Conservation (phyloP, 805 yeast species). For the Metschnikowia dekortorum region DNA sequence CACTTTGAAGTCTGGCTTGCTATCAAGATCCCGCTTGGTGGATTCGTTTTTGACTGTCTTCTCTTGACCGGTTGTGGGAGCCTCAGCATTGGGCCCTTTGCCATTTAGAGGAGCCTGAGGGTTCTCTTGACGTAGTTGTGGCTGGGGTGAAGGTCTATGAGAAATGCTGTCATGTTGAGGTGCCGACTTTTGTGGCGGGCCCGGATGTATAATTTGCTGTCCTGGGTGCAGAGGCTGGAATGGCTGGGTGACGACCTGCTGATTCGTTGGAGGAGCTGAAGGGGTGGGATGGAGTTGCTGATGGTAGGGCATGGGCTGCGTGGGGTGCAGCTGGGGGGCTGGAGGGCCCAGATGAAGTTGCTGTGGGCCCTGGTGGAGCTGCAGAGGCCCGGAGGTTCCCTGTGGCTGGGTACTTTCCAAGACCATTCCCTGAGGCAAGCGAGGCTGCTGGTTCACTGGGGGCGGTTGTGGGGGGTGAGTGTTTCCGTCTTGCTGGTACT, state of each 20-base stretch:
- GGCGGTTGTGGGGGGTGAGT: slow-evolving; percentile 63
- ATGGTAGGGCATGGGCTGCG: slow-evolving; percentile 4
- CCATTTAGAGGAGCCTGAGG: background rate
- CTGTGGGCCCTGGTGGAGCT: slow-evolving; percentile 9
- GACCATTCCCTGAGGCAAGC: slow-evolving; percentile 61
- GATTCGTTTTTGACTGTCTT: slow-evolving; percentile 11
- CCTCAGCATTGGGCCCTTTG: background rate
- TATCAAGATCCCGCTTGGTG: slow-evolving; percentile 37
- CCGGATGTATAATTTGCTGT: background rate
- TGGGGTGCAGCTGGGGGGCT: slow-evolving; percentile 14
- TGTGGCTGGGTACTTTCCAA: slow-evolving; percentile 41
- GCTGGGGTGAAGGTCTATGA: slow-evolving; percentile 5
- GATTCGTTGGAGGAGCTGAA: slow-evolving; percentile 14
- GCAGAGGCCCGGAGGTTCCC: slow-evolving; percentile 11
- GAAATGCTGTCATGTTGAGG: slow-evolving; percentile 7
- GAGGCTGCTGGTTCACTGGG: slow-evolving; percentile 60
- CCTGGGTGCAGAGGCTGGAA: slow-evolving; percentile 5
- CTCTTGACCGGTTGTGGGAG: background rate
- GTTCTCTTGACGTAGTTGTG: slow-evolving; percentile 5
- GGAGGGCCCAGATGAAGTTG: slow-evolving; percentile 11
- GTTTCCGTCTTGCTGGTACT: slow-evolving; percentile 66
- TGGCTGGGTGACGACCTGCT: slow-evolving; percentile 10
- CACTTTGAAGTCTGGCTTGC: slow-evolving; percentile 29
- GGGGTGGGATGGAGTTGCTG: slow-evolving; percentile 14
- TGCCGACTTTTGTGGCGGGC: background rate